Evolutionary conservation across 2,329 filamentous ascomycete genomes (phyloP), one percentile per base, ranked within the genome.

Genomic region (Stagonosporopsis tanaceti): DNA sequence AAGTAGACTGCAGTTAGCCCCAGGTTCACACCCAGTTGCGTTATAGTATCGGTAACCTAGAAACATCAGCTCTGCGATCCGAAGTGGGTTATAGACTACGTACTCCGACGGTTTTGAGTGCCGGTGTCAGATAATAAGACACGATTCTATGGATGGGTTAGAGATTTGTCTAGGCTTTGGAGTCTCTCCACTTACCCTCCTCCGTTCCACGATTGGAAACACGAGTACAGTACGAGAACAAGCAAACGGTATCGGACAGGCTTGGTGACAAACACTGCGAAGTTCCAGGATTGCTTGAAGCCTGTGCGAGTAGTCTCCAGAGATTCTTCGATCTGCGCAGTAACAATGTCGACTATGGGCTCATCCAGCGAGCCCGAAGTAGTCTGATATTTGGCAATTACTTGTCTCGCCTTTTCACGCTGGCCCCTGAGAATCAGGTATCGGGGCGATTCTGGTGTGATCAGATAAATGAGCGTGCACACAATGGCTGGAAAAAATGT

Each of bases 151-250:
- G 3, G 14, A 11, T 11, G 2, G 7, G 35, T 38, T 6, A 38
- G 35, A 38, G 9, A n/a, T 15, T 4, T 15, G 4, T 34, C 5
- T 22, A 22, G 22, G 35, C 7, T 38, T 38, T 22, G n/a, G 11
- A 38, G n/a, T 2, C n/a, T 20, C 12, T 7, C n/a, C 14, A 24
- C 50, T 46, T 47, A 53, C 51, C 76, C 37, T 37, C 79, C 78
- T 9, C 79, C 79, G 46, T 79, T 80, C 79, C 80, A 81, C 51
- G 79, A 77, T 59, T 81, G 79, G 64, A 81, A 81, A 44, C 79
- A 54, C 1, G 78, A 81, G 62, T 82, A 82, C 8, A 82, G 65
- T 17, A 78, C 62, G 14, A 82, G 64, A 9, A 82, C 76, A 1
- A 81, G 53, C 4, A 82, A 69, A 24, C 80, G 75, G 60, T 77